Conservation (phyloP, 2,329 filamentous ascomycete genomes). For the Massarina eburnea region DNA sequence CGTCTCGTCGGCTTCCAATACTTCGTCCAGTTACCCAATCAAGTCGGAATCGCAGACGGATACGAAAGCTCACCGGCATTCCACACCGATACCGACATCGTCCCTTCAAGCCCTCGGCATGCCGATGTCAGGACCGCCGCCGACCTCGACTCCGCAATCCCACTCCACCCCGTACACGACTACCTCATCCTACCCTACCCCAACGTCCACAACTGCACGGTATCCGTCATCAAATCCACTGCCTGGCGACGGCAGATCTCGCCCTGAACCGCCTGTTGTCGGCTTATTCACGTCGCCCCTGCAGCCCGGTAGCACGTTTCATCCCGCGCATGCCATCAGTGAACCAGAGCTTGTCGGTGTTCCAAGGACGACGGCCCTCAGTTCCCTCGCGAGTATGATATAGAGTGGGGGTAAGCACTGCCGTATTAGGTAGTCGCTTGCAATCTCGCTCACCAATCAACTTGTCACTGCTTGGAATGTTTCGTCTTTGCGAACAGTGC, state of each 20-base stretch:
- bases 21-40: conserved; percentile 37
- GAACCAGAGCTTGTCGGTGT: conserved; percentile 41
- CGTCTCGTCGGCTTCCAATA: conserved; percentile 37
- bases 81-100: conserved; percentile 32
- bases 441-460: background rate
- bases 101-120: conserved; percentile 29
- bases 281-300: conserved; percentile 37
- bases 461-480: background rate
- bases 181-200: conserved; percentile 28
- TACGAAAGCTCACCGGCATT: conserved; percentile 28
- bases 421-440: conserved; percentile 7
- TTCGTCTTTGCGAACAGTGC: background rate
- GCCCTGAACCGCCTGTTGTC: conserved; percentile 21
- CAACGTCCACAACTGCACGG: conserved; percentile 22
- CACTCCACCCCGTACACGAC: conserved; percentile 18
- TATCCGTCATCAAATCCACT: conserved; percentile 11
- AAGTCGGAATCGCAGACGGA: conserved; percentile 31
- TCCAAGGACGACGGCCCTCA: conserved; percentile 31
- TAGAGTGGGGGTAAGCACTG: conserved; percentile 8
- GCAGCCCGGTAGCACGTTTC: conserved; percentile 25
- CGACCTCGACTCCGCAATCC: conserved; percentile 25
- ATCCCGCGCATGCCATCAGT: conserved; percentile 30
- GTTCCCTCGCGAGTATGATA: conserved; percentile 42
- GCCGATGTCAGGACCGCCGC: conserved; percentile 17
- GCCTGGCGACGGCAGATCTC: background rate